phyloP scores from a whole-genome alignment of 2,329 filamentous ascomycete species.

The Fonsecaea monophora region DNA sequence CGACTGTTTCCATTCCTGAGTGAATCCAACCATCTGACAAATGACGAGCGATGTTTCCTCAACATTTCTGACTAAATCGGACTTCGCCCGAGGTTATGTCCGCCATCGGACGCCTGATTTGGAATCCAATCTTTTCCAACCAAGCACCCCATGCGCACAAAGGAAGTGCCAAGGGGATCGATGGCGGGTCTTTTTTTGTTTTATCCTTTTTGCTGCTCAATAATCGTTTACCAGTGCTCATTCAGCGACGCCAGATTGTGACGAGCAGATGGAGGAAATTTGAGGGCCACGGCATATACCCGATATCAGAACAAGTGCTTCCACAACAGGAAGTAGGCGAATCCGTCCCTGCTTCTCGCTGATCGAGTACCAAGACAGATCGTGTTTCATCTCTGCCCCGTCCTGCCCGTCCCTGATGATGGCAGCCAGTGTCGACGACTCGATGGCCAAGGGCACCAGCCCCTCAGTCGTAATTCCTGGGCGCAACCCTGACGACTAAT shows the following conservation, averaged over 20 bases:
- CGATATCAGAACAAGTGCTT: background rate
- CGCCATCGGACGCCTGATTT: background rate
- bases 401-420: background rate
- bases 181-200: background rate
- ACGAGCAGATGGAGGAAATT: background rate
- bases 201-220: background rate
- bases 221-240: background rate
- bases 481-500: background rate
- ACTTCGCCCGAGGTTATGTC: constrained; percentile 1
- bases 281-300: background rate
- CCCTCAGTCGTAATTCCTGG: background rate
- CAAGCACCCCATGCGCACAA: background rate
- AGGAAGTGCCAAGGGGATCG: background rate
- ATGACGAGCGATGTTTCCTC: background rate
- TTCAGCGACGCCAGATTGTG: background rate
- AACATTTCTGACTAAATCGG: constrained; percentile 3
- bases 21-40: background rate
- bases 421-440: background rate
- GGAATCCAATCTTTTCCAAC: background rate
- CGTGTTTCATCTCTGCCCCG: background rate
- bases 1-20: background rate
- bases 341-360: background rate
- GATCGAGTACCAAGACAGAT: background rate
- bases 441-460: background rate
- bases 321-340: background rate